phyloP scores from a whole-genome alignment of 768 basidiomycete species.

The Lactifluus hygrophoroides region DNA sequence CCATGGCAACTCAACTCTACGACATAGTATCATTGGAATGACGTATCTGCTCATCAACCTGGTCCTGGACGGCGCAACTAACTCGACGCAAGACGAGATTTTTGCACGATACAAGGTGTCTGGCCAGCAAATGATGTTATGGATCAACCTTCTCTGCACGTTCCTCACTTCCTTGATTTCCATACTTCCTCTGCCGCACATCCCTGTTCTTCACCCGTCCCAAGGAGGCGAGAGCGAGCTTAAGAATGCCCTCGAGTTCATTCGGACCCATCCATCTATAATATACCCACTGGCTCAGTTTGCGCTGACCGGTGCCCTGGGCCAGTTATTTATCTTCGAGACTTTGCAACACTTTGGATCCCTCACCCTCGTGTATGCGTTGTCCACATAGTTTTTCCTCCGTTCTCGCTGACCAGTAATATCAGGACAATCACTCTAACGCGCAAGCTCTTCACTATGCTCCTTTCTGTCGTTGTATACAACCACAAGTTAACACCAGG shows the following conservation, averaged over 20 bases:
- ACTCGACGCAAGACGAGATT: conserved; percentile 96
- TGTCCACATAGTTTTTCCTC: neutral
- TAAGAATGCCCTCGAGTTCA: conserved; percentile 58
- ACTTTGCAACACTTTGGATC: conserved; percentile 88
- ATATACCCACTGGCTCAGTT: conserved; percentile 71
- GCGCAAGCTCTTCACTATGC: conserved; percentile 95
- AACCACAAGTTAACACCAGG: conserved; percentile 75
- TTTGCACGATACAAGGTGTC: conserved; percentile 66
- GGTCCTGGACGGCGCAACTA: conserved; percentile 83
- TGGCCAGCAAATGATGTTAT: conserved; percentile 99
- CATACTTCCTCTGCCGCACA: conserved; percentile 66
- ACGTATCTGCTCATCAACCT: conserved; percentile 79
- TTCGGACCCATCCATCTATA: conserved; percentile 68
- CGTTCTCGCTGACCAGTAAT: conserved; percentile 10
- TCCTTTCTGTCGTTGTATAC: conserved; percentile 88
- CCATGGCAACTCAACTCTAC: conserved; percentile 32
- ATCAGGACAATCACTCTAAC: conserved; percentile 88
- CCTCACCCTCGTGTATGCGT: conserved; percentile 71
- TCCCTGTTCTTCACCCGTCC: conserved; percentile 74
- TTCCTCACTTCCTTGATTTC: conserved; percentile 60
- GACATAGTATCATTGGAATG: conserved; percentile 62
- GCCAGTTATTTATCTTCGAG: conserved; percentile 97
- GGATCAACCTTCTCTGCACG: conserved; percentile 87
- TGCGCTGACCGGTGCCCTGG: conserved; percentile 83
- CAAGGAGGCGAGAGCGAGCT: conserved; percentile 55